A percentile compares a stretch with the other conserved stretches of the same genome.
Conservation (phyloP, 345 rosid species). For the Triadica sebifera region DNA sequence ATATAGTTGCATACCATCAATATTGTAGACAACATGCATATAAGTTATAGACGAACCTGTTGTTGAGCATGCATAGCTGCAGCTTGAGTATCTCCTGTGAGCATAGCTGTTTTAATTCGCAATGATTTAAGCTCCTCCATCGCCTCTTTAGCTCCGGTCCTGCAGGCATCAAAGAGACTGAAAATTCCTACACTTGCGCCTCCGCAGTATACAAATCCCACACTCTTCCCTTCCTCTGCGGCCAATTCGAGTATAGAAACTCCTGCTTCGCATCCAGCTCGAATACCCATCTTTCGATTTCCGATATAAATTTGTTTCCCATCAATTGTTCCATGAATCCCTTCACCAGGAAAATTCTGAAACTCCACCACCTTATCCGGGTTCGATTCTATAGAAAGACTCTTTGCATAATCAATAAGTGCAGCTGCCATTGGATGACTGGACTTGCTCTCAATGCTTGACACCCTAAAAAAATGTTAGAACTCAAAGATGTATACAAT, state of each 20-base stretch:
- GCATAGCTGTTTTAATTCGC: slow-evolving; percentile 63
- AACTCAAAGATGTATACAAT: background rate
- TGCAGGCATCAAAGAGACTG: slow-evolving; percentile 69
- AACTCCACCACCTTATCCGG: slow-evolving; percentile 66
- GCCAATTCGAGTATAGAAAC: slow-evolving; percentile 42
- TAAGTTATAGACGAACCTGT: slow-evolving; percentile 44
- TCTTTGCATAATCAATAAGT: slow-evolving; percentile 61
- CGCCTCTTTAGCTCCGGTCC: slow-evolving; percentile 70
- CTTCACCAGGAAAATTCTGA: slow-evolving; percentile 87
- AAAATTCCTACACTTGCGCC: slow-evolving; percentile 49
- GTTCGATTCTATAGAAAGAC: slow-evolving; percentile 54
- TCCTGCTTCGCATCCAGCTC: slow-evolving; percentile 66
- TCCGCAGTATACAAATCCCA: slow-evolving; percentile 62
- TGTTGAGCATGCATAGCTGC: slow-evolving; percentile 71
- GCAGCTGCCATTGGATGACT: slow-evolving; percentile 92
- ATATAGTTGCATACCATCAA: too few species aligned
- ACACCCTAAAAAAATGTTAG: slow-evolving; percentile 51
- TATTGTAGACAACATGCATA: too few species aligned
- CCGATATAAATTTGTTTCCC: slow-evolving; percentile 67
- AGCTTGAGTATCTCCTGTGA: slow-evolving; percentile 77
- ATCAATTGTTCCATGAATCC: slow-evolving; percentile 71
- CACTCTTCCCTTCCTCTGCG: slow-evolving; percentile 46
- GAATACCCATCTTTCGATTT: slow-evolving; percentile 55
- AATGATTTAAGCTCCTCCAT: slow-evolving; percentile 52
- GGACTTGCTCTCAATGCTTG: slow-evolving; percentile 88